Percentiles rank a stretch among this genome's conserved stretches.
Conservation (phyloP, 805 yeast species). For the Kockiozyma suomiensis region DNA sequence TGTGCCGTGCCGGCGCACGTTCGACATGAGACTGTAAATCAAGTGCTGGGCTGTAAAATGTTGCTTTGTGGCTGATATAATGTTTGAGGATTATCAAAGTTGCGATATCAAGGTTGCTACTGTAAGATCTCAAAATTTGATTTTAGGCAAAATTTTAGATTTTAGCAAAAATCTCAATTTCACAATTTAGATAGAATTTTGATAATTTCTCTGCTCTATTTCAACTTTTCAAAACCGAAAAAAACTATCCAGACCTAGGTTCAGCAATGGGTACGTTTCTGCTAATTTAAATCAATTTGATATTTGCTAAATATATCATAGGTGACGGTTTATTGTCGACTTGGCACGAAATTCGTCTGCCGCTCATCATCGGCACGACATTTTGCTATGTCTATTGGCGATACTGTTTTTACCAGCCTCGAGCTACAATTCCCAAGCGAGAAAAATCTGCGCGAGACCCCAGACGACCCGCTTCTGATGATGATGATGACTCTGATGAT, state of each 20-base stretch:
- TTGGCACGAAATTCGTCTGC: conserved; percentile 33
- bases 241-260: too few relatives aligned
- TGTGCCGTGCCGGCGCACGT: conserved; percentile 19
- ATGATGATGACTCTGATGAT: conserved; percentile 23
- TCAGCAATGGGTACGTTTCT: not conserved
- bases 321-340: not conserved
- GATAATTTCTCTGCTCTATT: too few relatives aligned
- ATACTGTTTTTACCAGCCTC: conserved; percentile 31
- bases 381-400: conserved; percentile 29
- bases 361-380: conserved; percentile 23
- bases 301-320: not conserved
- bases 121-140: not conserved
- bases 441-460: not conserved
- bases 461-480: conserved; percentile 19
- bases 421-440: conserved; percentile 21
- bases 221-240: too few relatives aligned
- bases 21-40: conserved; percentile 11
- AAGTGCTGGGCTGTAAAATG: not conserved
- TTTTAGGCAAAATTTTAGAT: not conserved
- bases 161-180: not conserved
- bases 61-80: not conserved
- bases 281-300: not conserved
- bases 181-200: too few relatives aligned
- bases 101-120: not conserved
- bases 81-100: not conserved